Evolutionary conservation across 108 stramenopile species (phyloP), one percentile per base, ranked within the genome.

Genomic region (Asterionellopsis glacialis): DNA sequence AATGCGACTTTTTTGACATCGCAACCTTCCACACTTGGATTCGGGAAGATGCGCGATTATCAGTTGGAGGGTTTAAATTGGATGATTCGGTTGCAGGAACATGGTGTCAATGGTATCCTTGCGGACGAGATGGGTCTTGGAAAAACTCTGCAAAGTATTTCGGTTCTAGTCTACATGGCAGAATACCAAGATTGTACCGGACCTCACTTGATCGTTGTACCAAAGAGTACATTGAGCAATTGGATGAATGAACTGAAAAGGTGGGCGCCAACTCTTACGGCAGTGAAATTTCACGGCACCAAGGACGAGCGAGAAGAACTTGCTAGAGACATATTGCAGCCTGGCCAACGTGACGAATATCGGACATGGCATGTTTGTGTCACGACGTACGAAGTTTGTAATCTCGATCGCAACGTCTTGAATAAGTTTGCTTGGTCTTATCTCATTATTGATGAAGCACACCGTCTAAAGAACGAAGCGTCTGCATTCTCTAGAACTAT

Each of bases 361-460:
- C 21, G 81, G 50, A 55, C 77, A 25, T 99, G 95, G 89, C 87
- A 99, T 69, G 95, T 96, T 14, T 74, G 88, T 42, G 83, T 99
- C 14, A 98, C 99, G 15, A 98, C 97, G 9, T 99, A 99, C 76
- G 99, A 98, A 77, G 82, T 96, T 38, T 90, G 90, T 59, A 96
- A 96, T 56, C 84, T 87, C 19, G 98, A 98, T 26, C 77, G 79
- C 65, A 80, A 79, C 45, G 66, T 80, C 16, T 73, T 98, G 63
- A 77, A 67, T 53, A 85, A 93, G 65, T 88, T 98, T 69, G 89
- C 95, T 2, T 99, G 98, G 98, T 72, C 67, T 25, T 96, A 95
- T 65, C 74, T 99, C 53, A 88, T 99, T 59, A 97, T 99, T 63
- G 99, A 99, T 65, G 97, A 98, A 50, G 71, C 90, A 39, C 74